Conservation (phyloP, 2,329 filamentous ascomycete genomes). For the Alternaria sp. region DNA sequence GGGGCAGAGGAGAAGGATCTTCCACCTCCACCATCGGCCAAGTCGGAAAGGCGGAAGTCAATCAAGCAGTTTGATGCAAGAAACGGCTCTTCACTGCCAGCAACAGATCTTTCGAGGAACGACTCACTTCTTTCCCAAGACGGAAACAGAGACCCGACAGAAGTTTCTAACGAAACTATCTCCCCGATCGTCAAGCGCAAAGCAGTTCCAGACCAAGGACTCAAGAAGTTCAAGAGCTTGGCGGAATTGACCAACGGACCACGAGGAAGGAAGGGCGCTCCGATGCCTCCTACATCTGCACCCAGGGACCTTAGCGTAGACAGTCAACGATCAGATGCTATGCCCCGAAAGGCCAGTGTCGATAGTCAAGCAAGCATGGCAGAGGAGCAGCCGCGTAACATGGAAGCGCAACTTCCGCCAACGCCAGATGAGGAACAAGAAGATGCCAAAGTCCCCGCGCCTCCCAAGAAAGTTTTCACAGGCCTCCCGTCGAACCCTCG, state of each 20-base stretch:
- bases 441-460: slow-evolving; percentile 18
- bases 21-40: slow-evolving; percentile 48
- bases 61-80: slow-evolving; percentile 29
- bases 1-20: slow-evolving; percentile 35
- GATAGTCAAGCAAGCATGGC: background rate
- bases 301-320: slow-evolving; percentile 26
- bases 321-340: slow-evolving; percentile 8
- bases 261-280: slow-evolving; percentile 38
- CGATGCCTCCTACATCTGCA: slow-evolving; percentile 31
- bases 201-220: slow-evolving; percentile 26
- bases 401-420: slow-evolving; percentile 35
- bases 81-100: slow-evolving; percentile 31
- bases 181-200: slow-evolving; percentile 38
- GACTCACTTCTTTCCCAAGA: slow-evolving; percentile 41
- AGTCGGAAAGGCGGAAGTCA: slow-evolving; percentile 36
- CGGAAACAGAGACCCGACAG: slow-evolving; percentile 8
- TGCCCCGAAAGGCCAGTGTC: slow-evolving; percentile 6
- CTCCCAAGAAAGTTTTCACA: slow-evolving; percentile 35
- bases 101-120: slow-evolving; percentile 30
- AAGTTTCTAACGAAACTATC: slow-evolving; percentile 9
- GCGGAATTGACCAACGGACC: slow-evolving; percentile 41
- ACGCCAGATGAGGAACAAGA: slow-evolving; percentile 39
- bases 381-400: slow-evolving; percentile 9
- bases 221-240: slow-evolving; percentile 40
- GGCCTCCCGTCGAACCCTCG: slow-evolving; percentile 45